Percentiles rank a stretch among this genome's conserved stretches.
phyloP scores from a whole-genome alignment of 306 rosid species.

The Hylodesmum podocarpum region DNA sequence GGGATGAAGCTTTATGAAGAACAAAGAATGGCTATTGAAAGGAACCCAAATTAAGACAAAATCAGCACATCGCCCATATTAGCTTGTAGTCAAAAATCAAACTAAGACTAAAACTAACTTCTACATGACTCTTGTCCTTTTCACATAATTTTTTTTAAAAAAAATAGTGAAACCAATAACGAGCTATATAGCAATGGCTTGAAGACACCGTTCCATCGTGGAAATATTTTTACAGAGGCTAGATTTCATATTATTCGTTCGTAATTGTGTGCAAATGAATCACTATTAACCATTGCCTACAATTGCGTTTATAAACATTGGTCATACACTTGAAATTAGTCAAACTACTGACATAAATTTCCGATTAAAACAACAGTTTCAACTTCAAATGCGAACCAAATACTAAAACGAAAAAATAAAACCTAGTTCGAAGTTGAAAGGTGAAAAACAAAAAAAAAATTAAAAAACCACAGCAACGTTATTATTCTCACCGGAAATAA shows the following conservation, averaged over 20 bases:
- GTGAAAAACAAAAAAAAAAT: not conserved
- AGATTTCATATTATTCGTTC: not conserved
- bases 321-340: not conserved
- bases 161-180: not conserved
- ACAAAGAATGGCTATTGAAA: conserved; percentile 65
- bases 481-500: not conserved
- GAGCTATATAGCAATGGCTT: not conserved
- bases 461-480: not conserved
- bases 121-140: not conserved
- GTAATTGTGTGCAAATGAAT: not conserved
- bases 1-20: conserved; percentile 66
- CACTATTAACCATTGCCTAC: not conserved
- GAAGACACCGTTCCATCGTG: not conserved
- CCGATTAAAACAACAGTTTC: conserved; percentile 9
- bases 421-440: not conserved
- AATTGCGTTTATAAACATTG: too few relatives aligned
- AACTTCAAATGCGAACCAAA: conserved; percentile 13
- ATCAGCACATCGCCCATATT: conserved; percentile 8
- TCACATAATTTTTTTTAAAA: too few relatives aligned
- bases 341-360: not conserved
- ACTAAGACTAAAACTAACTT: not conserved
- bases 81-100: conserved; percentile 15
- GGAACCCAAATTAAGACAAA: not conserved
- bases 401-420: not conserved
- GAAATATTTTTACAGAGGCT: not conserved